Base-by-base conservation (phyloP, 768 basidiomycete genomes). In the Cubamyces lactineus region DNA sequence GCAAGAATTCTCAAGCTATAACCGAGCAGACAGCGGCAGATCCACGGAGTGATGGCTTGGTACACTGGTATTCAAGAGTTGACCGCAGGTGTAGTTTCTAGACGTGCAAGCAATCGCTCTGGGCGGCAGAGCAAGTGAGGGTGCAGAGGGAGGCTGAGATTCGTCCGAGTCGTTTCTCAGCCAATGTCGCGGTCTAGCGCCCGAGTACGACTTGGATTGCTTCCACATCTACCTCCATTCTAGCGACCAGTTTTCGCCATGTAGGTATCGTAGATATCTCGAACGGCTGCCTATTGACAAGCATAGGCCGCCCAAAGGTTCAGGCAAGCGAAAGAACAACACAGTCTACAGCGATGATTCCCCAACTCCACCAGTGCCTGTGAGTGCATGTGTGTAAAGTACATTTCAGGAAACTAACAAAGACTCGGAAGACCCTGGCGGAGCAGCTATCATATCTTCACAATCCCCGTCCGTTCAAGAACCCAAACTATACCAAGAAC, bases 381-480 rank as follows among this genome's bases (percentile, higher is more conserved):
- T 72, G 54, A 8, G 72, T 58, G 0, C 23, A 15, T 5, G 17
- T 3, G 1, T 21, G 12, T 46, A 15, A 9, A 24, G 26, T 24
- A 9, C 39, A 19, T 2, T 34, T 2, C 30, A 12, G 26, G 21
- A 19, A 1, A 13, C n/a, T n/a, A 16, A 23, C 11, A 11, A 50
- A 12, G 12, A 11, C 12, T 13, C 3, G 5, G 11, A 30, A 92
- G 91, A 85, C 85, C 41, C 76, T 92, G 48, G 86, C 86, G 11
- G 90, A 90, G 66, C 85, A 89, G 56, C 75, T 92, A 17, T 93
- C 91, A 0, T 89, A 88, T 67, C 76, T 89, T 2, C 83, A 91
- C 59, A 74, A 73, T 26, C 86, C 88, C 0, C 82, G 88, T 0
- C 88, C 91, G 0, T 94, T 94, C 79, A 94, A 94, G 74, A 91